These are phyloP conservation scores for Kurtzmaniella natalensis DNA, from an alignment of 1,139 yeast genomes.

Conservation along the genomic window DNA sequence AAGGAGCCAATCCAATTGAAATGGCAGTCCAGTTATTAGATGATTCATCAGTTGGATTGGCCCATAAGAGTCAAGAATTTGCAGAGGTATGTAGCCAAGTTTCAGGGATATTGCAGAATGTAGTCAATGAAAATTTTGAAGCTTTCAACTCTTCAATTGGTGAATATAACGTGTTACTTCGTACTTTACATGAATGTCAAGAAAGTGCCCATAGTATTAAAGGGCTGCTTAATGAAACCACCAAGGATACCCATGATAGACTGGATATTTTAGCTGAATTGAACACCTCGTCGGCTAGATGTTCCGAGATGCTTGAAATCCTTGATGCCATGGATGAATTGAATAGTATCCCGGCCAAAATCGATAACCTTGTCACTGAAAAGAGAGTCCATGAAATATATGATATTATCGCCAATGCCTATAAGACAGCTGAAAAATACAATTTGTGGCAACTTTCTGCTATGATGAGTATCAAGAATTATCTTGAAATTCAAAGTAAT, in stretches of 20 bases:
- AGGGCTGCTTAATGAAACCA: conserved; percentile 47
- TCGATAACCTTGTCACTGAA: conserved; percentile 63
- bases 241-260: conserved; percentile 49
- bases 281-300: conserved; percentile 57
- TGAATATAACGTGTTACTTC: conserved; percentile 60
- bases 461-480: conserved; percentile 51
- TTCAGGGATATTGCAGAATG: conserved; percentile 54
- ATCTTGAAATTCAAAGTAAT: conserved; percentile 60
- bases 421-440: conserved; percentile 52
- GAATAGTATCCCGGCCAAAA: conserved; percentile 52
- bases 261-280: conserved; percentile 59
- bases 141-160: conserved; percentile 82
- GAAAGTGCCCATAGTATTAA: conserved; percentile 47
- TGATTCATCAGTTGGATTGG: conserved; percentile 83
- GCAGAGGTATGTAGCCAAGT: conserved; percentile 50
- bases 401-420: conserved; percentile 53
- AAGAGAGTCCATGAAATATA: conserved; percentile 72
- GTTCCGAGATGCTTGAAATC: conserved; percentile 67
- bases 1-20: conserved; percentile 71
- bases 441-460: conserved; percentile 62
- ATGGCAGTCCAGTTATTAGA: conserved; percentile 78
- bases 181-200: conserved; percentile 55
- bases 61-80: conserved; percentile 63
- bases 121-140: conserved; percentile 81
- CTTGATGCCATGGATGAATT: conserved; percentile 66